These are phyloP conservation scores for Apiospora hydei DNA, from an alignment of 2,329 filamentous ascomycete species.

Conservation along the genomic window DNA sequence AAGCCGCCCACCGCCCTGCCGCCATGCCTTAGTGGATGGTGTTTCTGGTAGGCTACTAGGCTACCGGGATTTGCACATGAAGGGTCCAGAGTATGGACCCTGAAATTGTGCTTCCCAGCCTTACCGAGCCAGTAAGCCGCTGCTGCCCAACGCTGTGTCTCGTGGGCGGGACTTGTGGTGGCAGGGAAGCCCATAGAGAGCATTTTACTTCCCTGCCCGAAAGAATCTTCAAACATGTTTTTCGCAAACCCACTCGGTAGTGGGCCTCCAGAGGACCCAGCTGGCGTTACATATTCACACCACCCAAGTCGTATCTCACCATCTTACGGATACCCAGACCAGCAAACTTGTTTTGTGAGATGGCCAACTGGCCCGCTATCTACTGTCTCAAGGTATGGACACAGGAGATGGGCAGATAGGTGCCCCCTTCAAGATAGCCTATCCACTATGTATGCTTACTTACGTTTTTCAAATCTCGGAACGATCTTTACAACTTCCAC, in stretches of 20 bases:
- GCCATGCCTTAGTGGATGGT: background rate
- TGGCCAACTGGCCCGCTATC: background rate
- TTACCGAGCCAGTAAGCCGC: background rate
- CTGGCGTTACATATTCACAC: constrained; percentile 12
- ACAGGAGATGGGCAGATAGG: background rate
- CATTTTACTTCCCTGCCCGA: background rate
- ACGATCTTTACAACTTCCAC: constrained; percentile 9
- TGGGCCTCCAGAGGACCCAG: background rate
- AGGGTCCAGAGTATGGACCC: constrained; percentile 15
- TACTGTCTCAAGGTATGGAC: background rate
- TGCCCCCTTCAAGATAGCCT: background rate
- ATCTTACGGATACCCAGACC: constrained; percentile 9
- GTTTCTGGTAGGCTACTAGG: background rate
- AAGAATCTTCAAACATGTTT: constrained; percentile 19
- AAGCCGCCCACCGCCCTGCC: background rate
- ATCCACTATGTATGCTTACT: background rate
- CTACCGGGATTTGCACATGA: constrained; percentile 15
- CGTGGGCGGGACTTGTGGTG: constrained; percentile 3
- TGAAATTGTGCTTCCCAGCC: constrained; percentile 5
- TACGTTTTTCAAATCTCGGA: background rate
- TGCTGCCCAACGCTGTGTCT: constrained; percentile 15
- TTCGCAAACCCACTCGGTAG: constrained; percentile 1
- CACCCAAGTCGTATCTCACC: background rate
- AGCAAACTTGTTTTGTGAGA: background rate
- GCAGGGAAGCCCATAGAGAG: background rate